These are phyloP conservation scores for Tolypocladium ophioglossoides DNA, from an alignment of 2,329 filamentous ascomycete genomes.

Conservation along the genomic window DNA sequence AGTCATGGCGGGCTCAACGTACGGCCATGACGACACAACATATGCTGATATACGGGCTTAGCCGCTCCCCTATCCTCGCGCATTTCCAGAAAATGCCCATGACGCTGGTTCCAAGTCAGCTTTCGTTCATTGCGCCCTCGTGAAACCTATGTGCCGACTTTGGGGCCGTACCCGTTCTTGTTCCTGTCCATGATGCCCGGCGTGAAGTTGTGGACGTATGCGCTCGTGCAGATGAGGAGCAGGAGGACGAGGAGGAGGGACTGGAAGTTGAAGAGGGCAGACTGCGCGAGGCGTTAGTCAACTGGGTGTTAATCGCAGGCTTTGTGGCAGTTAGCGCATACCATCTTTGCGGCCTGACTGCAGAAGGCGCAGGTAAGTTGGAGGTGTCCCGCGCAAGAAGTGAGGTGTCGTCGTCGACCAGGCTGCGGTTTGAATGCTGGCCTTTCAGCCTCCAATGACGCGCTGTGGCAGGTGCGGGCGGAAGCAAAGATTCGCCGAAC, in stretches of 20 bases:
- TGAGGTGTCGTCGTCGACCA: background rate
- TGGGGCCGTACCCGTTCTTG: constrained; percentile 63
- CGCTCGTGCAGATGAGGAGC: constrained; percentile 89
- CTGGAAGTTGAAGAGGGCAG: constrained; percentile 98
- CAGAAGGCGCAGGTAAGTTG: background rate
- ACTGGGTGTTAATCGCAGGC: background rate
- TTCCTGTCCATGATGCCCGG: constrained; percentile 86
- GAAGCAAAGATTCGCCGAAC: constrained; percentile 28
- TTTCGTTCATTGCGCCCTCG: background rate
- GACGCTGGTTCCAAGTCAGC: constrained; percentile 34
- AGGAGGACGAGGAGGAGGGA: constrained; percentile 90
- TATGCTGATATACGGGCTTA: constrained; percentile 92
- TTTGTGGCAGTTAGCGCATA: background rate
- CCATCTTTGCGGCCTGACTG: background rate
- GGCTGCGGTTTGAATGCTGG: constrained; percentile 1
- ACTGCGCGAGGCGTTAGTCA: constrained; percentile 38
- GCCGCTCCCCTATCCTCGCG: constrained; percentile 79
- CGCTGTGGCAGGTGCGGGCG: constrained; percentile 6
- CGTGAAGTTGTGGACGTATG: constrained; percentile 85
- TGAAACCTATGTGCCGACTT: background rate
- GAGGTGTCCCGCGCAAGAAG: background rate
- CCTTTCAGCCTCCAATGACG: constrained; percentile 5
- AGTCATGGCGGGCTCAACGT: constrained; percentile 12
- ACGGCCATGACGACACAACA: constrained; percentile 94
- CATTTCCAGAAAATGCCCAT: constrained; percentile 94